phyloP scores from a whole-genome alignment of 345 rosid species.

The Eucalyptus urophylla region DNA sequence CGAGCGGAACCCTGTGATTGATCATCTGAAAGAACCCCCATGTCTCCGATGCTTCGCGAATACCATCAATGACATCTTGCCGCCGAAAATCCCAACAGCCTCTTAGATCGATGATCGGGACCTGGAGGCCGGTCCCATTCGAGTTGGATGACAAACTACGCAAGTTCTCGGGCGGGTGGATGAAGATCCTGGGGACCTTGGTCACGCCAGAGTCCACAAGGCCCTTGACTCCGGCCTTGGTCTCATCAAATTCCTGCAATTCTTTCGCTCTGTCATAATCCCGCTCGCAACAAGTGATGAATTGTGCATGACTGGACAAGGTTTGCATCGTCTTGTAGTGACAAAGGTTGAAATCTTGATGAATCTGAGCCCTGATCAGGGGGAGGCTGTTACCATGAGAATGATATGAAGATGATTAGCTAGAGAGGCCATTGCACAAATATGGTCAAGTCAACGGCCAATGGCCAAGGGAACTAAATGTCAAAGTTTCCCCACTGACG shows the following conservation, averaged over 20 bases:
- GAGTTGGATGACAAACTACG: not conserved
- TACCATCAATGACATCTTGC: not conserved
- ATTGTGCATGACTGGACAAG: not conserved
- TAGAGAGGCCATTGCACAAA: not conserved
- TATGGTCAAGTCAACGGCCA: not conserved
- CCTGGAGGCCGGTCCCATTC: not conserved
- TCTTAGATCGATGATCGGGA: not conserved
- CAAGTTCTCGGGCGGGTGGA: not conserved
- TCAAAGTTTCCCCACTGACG: not conserved
- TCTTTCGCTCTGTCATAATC: not conserved
- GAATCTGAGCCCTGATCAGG: not conserved
- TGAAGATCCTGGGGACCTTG: not conserved
- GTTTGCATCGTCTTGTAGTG: not conserved
- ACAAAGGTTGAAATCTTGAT: not conserved
- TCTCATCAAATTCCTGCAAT: not conserved
- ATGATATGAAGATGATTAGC: not conserved
- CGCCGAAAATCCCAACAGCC: not conserved
- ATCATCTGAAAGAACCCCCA: not conserved
- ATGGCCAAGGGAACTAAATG: not conserved
- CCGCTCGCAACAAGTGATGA: not conserved
- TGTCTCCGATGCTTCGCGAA: not conserved
- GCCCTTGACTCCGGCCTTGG: not conserved
- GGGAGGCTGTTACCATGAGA: not conserved
- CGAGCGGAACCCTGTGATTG: constrained; percentile 11
- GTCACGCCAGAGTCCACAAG: not conserved